Evolutionary conservation across 371 early-diverging fungal species (phyloP).

Genomic region (Parasitella parasitica): DNA sequence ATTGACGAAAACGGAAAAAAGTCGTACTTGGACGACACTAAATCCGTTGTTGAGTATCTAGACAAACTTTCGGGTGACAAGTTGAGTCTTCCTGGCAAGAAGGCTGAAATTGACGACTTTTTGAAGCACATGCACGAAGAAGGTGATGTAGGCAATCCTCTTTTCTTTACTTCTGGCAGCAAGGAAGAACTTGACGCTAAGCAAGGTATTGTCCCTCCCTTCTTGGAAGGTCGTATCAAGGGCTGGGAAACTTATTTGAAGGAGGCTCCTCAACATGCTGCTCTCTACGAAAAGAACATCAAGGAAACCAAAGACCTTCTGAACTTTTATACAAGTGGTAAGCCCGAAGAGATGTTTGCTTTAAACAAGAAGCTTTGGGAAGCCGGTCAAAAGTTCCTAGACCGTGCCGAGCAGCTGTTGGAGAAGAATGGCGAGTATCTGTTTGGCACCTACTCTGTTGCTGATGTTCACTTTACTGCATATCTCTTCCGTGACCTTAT

Average conservation of each 20-base stretch:
- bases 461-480: conserved; percentile 36
- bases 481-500: conserved; percentile 24
- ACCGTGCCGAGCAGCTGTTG: conserved; percentile 28
- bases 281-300: conserved; percentile 26
- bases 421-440: conserved; percentile 24
- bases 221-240: conserved; percentile 31
- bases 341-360: conserved; percentile 24
- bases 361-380: conserved; percentile 26
- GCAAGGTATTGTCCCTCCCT: conserved; percentile 20
- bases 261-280: conserved; percentile 23
- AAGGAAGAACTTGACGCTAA: conserved; percentile 25
- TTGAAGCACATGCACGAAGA: conserved; percentile 31
- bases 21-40: conserved; percentile 16
- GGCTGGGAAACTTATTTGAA: conserved; percentile 25
- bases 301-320: conserved; percentile 15
- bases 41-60: conserved; percentile 21
- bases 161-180: conserved; percentile 35
- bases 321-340: conserved; percentile 13
- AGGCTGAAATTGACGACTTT: conserved; percentile 19
- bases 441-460: conserved; percentile 30
- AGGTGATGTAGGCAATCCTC: conserved; percentile 32
- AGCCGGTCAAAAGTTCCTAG: conserved; percentile 20
- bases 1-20: conserved; percentile 20
- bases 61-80: conserved; percentile 17
- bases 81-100: conserved; percentile 12